Percentiles rank a stretch among this genome's conserved stretches.
Evolutionary conservation across 495 filamentous ascomycete species (phyloP).

Genomic region (Jackrogersella multiformis): DNA sequence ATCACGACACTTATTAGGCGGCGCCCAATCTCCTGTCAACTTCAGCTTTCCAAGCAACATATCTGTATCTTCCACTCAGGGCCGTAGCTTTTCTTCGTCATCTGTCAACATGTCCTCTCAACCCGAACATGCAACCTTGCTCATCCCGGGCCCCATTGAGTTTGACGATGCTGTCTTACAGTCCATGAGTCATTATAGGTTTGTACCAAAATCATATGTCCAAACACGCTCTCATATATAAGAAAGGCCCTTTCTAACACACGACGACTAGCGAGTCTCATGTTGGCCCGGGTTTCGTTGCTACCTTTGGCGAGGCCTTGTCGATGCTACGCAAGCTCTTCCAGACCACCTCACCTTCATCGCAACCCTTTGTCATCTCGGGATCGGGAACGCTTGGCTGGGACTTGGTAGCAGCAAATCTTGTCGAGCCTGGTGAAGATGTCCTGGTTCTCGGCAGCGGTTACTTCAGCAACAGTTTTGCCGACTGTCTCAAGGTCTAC

Average conservation of each 20-base stretch:
- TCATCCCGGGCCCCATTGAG: slow-evolving; percentile 97
- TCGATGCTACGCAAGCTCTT: slow-evolving; percentile 91
- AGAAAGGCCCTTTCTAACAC: slow-evolving; percentile 19
- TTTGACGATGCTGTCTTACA: slow-evolving; percentile 97
- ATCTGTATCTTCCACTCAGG: slow-evolving; percentile 55
- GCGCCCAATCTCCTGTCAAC: slow-evolving; percentile 58
- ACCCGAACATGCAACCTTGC: slow-evolving; percentile 79
- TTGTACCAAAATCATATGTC: slow-evolving; percentile 41
- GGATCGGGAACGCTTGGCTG: slow-evolving; percentile 96
- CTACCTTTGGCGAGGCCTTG: slow-evolving; percentile 88
- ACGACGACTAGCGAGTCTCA: slow-evolving; percentile 80
- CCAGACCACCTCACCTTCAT: slow-evolving; percentile 79
- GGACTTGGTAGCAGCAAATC: slow-evolving; percentile 92
- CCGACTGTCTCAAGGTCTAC: slow-evolving; percentile 89
- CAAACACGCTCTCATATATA: not conserved
- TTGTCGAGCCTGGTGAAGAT: slow-evolving; percentile 86
- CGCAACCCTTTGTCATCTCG: slow-evolving; percentile 91
- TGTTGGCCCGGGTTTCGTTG: slow-evolving; percentile 86
- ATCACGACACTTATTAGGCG: slow-evolving; percentile 77
- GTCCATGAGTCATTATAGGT: slow-evolving; percentile 97
- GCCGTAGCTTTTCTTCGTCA: slow-evolving; percentile 46
- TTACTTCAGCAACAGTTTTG: slow-evolving; percentile 97
- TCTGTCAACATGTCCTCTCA: slow-evolving; percentile 77
- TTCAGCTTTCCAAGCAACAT: slow-evolving; percentile 72
- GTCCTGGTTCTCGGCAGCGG: slow-evolving; percentile 93